Evolutionary conservation across 768 basidiomycete genomes (phyloP).

Genomic region (Suillus brevipes): DNA sequence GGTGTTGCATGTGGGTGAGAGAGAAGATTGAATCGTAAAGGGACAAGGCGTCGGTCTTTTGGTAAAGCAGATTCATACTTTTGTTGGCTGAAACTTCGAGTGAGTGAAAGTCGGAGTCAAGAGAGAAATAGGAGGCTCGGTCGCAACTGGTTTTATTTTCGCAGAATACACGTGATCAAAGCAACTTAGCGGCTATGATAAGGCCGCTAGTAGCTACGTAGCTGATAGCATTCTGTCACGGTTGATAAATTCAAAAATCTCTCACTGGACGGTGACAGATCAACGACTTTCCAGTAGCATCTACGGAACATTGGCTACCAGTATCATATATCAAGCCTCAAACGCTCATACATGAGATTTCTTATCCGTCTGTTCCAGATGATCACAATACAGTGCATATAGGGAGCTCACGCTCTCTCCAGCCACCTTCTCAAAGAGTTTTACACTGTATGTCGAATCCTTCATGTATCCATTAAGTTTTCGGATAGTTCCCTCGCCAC

Average conservation of each 20-base stretch:
- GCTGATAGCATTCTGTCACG: too few species aligned
- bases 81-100: background rate
- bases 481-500: slow-evolving; percentile 54
- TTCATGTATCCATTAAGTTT: slow-evolving; percentile 59
- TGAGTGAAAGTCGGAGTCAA: background rate
- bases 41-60: background rate
- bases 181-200: too few species aligned
- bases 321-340: background rate
- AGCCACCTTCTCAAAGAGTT: slow-evolving; percentile 52
- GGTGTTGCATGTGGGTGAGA: background rate
- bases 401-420: slow-evolving; percentile 54
- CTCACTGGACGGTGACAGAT: background rate
- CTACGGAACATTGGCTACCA: background rate
- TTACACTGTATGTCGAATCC: slow-evolving; percentile 47
- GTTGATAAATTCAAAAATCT: background rate
- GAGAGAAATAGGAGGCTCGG: background rate
- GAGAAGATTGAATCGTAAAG: background rate
- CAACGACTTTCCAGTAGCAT: background rate
- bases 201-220: too few species aligned
- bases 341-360: background rate
- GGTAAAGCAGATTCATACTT: background rate
- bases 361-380: slow-evolving; percentile 27
- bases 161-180: background rate
- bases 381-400: slow-evolving; percentile 56
- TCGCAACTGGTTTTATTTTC: too few species aligned